A percentile compares a stretch with the other conserved stretches of the same genome.
Evolutionary conservation across 1,284 basidiomycete species (phyloP).

Genomic region (Peniophora sp.): DNA sequence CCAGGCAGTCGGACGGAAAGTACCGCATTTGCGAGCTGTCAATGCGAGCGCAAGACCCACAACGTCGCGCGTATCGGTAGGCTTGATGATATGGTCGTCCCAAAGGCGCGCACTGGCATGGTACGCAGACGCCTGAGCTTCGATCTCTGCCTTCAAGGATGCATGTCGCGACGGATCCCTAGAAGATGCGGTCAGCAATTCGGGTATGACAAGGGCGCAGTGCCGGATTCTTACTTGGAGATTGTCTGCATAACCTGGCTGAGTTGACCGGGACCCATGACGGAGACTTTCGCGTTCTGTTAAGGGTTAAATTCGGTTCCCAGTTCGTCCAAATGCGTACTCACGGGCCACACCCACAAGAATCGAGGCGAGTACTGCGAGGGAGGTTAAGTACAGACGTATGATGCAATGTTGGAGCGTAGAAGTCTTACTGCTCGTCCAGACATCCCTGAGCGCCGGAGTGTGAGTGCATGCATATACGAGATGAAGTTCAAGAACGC

Average conservation of each 20-base stretch:
- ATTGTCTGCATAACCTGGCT: conserved; percentile 90
- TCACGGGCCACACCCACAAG: conserved; percentile 95
- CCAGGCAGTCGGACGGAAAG: conserved; percentile 41
- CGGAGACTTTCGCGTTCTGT: conserved; percentile 89
- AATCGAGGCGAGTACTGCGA: conserved; percentile 84
- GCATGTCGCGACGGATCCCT: conserved; percentile 74
- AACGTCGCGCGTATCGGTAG: conserved; percentile 84
- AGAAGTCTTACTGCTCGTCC: conserved; percentile 65
- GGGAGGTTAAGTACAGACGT: conserved; percentile 8
- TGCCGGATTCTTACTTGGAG: conserved; percentile 74
- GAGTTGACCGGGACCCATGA: conserved; percentile 93
- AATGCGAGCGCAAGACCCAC: conserved; percentile 81
- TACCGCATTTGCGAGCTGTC: conserved; percentile 39
- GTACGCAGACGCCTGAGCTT: conserved; percentile 76
- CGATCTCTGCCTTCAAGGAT: conserved; percentile 74
- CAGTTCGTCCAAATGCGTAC: conserved; percentile 20
- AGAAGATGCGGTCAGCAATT: not conserved
- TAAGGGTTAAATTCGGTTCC: conserved; percentile 4
- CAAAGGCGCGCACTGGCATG: conserved; percentile 88
- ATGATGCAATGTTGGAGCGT: not conserved
- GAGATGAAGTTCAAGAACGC: conserved; percentile 14
- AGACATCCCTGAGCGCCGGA: conserved; percentile 60
- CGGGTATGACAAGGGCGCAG: conserved; percentile 16
- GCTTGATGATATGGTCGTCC: conserved; percentile 94
- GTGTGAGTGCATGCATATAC: too few species aligned